Percentiles rank a stretch among this genome's conserved stretches.
phyloP scores from a whole-genome alignment of 768 basidiomycete species.

The Kwoniella dejecticola region DNA sequence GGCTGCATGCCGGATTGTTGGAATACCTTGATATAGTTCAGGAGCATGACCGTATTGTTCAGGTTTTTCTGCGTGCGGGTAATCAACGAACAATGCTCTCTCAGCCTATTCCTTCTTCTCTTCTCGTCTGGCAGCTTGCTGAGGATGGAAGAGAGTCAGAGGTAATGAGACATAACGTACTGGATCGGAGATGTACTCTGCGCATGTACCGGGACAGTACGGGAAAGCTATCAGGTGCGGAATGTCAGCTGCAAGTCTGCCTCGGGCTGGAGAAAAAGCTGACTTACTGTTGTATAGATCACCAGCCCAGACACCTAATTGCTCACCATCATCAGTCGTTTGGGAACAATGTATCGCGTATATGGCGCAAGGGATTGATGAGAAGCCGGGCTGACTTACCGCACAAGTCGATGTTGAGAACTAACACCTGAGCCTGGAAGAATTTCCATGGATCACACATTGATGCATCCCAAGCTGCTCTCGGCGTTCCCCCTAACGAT shows the following conservation, averaged over 20 bases:
- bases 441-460: conserved; percentile 50
- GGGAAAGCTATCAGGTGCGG: conserved; percentile 1
- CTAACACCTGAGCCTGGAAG: conserved; percentile 51
- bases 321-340: not conserved
- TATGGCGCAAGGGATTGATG: too few relatives aligned
- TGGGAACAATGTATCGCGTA: not conserved
- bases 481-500: conserved; percentile 46
- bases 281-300: conserved; percentile 40
- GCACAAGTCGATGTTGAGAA: conserved; percentile 53
- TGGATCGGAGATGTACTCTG: conserved; percentile 43
- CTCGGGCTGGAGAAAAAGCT: not conserved
- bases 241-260: not conserved
- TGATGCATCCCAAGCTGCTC: conserved; percentile 41
- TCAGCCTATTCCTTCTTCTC: not conserved
- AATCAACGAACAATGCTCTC: not conserved
- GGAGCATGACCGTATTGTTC: conserved; percentile 48
- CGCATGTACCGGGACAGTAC: conserved; percentile 54
- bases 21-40: conserved; percentile 51
- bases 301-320: conserved; percentile 53
- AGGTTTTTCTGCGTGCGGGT: conserved; percentile 40
- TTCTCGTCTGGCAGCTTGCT: not conserved
- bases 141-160: too few relatives aligned
- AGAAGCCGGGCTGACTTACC: conserved; percentile 33
- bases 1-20: conserved; percentile 29
- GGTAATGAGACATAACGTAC: conserved; percentile 23